phyloP scores from a whole-genome alignment of 1,284 basidiomycete genomes.

The Termitomyces sp. region DNA sequence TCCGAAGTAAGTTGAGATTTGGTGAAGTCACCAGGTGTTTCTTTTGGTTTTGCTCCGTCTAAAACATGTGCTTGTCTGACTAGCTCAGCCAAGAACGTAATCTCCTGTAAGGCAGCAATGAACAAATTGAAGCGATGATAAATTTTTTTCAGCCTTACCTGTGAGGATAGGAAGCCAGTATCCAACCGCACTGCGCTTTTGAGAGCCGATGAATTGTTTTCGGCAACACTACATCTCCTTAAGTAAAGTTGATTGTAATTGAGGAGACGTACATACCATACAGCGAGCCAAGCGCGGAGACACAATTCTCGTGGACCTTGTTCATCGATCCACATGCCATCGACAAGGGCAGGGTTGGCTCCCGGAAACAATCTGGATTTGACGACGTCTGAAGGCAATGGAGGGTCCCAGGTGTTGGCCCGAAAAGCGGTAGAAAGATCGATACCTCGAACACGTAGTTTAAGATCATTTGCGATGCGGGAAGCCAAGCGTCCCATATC shows the following conservation, averaged over 20 bases:
- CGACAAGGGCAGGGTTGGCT: constrained; percentile 19
- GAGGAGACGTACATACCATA: constrained; percentile 21
- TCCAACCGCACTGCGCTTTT: constrained; percentile 17
- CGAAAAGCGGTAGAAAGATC: constrained; percentile 28
- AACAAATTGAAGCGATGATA: not conserved
- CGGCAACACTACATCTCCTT: constrained; percentile 7
- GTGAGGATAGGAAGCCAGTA: constrained; percentile 16
- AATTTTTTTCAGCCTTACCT: constrained; percentile 11
- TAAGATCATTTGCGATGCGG: constrained; percentile 21
- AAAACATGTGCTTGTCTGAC: constrained; percentile 24
- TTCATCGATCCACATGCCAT: constrained; percentile 26
- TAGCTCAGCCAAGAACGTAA: constrained; percentile 20
- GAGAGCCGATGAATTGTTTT: not conserved
- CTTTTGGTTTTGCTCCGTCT: constrained; percentile 23
- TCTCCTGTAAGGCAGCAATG: constrained; percentile 19
- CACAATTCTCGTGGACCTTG: constrained; percentile 19
- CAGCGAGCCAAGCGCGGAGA: constrained; percentile 34
- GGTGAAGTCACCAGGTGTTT: constrained; percentile 21
- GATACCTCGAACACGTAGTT: constrained; percentile 23
- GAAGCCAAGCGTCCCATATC: constrained; percentile 27
- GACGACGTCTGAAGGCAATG: constrained; percentile 25
- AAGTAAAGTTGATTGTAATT: not conserved
- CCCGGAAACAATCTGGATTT: constrained; percentile 9
- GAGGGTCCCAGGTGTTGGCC: constrained; percentile 18
- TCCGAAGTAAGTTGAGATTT: constrained; percentile 10